Conservation (phyloP, 2,329 filamentous ascomycete genomes). For the Pseudogymnoascus pannorum region DNA sequence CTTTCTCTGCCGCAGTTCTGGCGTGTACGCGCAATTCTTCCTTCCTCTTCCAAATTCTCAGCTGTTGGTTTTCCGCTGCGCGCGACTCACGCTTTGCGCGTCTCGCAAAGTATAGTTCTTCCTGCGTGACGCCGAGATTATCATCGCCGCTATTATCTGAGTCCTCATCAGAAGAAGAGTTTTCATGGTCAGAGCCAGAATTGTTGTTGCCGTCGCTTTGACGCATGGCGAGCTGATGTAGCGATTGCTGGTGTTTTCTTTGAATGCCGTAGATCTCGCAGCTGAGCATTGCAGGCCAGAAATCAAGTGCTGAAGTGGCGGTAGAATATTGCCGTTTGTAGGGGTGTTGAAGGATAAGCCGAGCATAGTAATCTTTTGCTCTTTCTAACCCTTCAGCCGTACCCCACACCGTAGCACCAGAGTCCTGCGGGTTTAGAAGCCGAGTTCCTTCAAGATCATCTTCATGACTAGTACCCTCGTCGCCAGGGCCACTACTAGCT, state of each 20-base stretch:
- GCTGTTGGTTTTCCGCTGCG: neutral
- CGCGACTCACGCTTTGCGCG: slow-evolving; percentile 15
- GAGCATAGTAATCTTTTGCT: slow-evolving; percentile 66
- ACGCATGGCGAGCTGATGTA: slow-evolving; percentile 30
- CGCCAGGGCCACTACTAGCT: neutral
- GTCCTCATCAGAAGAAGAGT: slow-evolving; percentile 18
- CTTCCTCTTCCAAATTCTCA: slow-evolving; percentile 21
- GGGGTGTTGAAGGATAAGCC: slow-evolving; percentile 69
- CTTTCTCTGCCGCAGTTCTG: slow-evolving; percentile 44
- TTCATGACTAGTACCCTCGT: neutral
- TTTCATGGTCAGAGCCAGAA: slow-evolving; percentile 24
- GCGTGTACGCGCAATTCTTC: slow-evolving; percentile 24
- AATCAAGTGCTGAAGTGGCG: slow-evolving; percentile 58
- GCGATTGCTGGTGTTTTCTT: slow-evolving; percentile 45
- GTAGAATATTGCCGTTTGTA: slow-evolving; percentile 51
- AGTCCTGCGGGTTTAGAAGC: neutral
- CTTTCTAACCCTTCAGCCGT: slow-evolving; percentile 45
- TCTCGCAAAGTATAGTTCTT: slow-evolving; percentile 8
- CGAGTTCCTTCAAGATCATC: neutral
- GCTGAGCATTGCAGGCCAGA: slow-evolving; percentile 74
- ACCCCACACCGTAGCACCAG: slow-evolving; percentile 27
- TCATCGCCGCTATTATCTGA: slow-evolving; percentile 20
- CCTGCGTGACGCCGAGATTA: slow-evolving; percentile 15
- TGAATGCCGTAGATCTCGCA: slow-evolving; percentile 73
- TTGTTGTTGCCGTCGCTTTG: neutral